These are phyloP conservation scores for Ustulina deusta DNA, from an alignment of 2,329 filamentous ascomycete species.

Conservation along the genomic window DNA sequence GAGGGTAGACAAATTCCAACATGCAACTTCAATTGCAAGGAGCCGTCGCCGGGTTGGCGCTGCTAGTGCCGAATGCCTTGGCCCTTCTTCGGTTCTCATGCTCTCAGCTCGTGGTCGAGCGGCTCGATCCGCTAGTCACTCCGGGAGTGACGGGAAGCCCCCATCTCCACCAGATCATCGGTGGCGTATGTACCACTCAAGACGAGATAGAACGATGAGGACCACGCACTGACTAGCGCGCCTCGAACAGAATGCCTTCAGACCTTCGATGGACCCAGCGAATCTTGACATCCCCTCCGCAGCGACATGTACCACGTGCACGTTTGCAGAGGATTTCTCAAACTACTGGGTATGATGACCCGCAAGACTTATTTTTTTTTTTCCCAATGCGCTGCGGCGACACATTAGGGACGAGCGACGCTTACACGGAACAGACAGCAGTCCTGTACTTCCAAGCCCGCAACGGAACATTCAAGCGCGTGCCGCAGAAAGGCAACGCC, in stretches of 20 bases:
- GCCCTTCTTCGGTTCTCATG: constrained; percentile 48
- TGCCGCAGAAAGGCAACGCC: constrained; percentile 46
- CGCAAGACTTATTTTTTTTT: neutral
- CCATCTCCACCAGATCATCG: constrained; percentile 50
- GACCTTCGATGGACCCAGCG: constrained; percentile 47
- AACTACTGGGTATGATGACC: constrained; percentile 53
- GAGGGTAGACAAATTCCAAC: constrained; percentile 5
- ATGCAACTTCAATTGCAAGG: constrained; percentile 29
- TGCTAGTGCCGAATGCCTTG: constrained; percentile 16
- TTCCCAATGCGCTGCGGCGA: neutral
- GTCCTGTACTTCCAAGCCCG: constrained; percentile 56
- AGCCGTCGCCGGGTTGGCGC: constrained; percentile 18
- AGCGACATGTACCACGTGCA: constrained; percentile 58
- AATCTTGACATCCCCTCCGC: constrained; percentile 47
- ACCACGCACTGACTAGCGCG: neutral
- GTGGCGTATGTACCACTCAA: constrained; percentile 43
- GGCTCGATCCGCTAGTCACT: constrained; percentile 46
- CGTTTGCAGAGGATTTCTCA: constrained; percentile 57
- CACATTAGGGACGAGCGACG: neutral
- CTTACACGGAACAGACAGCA: constrained; percentile 48
- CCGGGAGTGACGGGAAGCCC: constrained; percentile 44
- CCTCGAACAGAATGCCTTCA: constrained; percentile 49
- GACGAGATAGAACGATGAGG: neutral
- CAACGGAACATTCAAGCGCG: constrained; percentile 54
- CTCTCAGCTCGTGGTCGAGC: constrained; percentile 47